Base-by-base conservation (phyloP, 345 rosid species). In the Melaleuca alternifolia region DNA sequence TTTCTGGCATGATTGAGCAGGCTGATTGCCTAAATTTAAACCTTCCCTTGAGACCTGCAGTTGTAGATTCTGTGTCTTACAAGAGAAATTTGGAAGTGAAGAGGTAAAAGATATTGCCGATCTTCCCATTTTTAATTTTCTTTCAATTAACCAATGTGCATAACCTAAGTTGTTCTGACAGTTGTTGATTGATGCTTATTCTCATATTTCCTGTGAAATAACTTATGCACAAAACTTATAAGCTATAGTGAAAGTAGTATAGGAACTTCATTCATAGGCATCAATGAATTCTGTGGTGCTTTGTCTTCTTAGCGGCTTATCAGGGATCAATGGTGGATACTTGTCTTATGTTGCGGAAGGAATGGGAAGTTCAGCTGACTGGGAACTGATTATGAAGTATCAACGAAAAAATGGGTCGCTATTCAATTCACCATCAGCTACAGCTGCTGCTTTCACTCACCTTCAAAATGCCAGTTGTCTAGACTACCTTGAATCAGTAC, bases 351-450 rank as follows among this genome's bases (percentile, higher is more conserved):
- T 93, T 88, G 92, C 94, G 11, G 98, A 97, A 90, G 99, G 97
- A 88, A 91, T 92, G 86, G 91, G 93, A 30, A 89, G 89, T 44
- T 51, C 86, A 11, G 93, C 91, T 83, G 92, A 95, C 85, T 94
- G 96, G 98, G 93, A 92, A 88, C 88, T 87, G 92, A 88, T 93
- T 71, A 91, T 91, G 90, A 95, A 93, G 85, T 93, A 93, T 89
- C 96, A 96, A 87, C 91, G 94, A 84, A 92, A 89, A 89, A 92
- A 96, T 30, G 98, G 99, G 1, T 97, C 98, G 6, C 82, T 97
- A 87, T 97, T 93, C 85, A 91, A 97, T 90, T 97, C 98, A 86
- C 99, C 99, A 83, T 93, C 99, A 28, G 83, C 98, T 88, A 94
- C 99, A 81, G 99, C 98, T 54, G 96, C 95, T 81, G 95, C 97